Evolutionary conservation across 148 eudicot genomes (phyloP).

Genomic region (Rhododendron williamsianum): DNA sequence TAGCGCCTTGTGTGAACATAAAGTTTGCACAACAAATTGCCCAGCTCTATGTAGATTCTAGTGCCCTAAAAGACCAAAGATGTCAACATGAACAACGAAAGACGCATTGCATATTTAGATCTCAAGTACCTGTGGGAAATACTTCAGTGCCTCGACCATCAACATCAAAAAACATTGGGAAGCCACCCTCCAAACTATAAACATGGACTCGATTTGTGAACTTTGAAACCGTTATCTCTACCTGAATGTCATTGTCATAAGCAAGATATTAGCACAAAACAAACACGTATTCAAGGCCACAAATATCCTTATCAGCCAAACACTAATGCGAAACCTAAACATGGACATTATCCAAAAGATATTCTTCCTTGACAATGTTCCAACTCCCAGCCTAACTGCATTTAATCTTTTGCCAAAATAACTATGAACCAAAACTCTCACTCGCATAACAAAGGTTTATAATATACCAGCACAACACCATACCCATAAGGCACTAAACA

Average conservation of each 20-base stretch:
- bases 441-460: neutral
- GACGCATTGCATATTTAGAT: neutral
- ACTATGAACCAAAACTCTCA: neutral
- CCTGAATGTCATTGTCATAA: constrained; percentile 27
- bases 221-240: constrained; percentile 68
- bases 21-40: neutral
- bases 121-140: constrained; percentile 72
- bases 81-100: neutral
- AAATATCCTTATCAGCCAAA: neutral
- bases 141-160: constrained; percentile 84
- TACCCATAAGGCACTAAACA: neutral
- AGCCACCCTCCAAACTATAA: constrained; percentile 76
- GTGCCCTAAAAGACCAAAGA: neutral
- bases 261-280: neutral
- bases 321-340: neutral
- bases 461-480: neutral
- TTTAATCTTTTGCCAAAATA: neutral
- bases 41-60: neutral
- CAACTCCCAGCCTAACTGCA: neutral
- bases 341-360: neutral
- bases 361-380: neutral
- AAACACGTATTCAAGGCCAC: neutral
- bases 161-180: constrained; percentile 74
- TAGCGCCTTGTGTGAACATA: neutral
- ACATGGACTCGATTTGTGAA: constrained; percentile 78